Evolutionary conservation across 2,329 filamentous ascomycete species (phyloP).

Genomic region (Nigrograna mackinnonii): DNA sequence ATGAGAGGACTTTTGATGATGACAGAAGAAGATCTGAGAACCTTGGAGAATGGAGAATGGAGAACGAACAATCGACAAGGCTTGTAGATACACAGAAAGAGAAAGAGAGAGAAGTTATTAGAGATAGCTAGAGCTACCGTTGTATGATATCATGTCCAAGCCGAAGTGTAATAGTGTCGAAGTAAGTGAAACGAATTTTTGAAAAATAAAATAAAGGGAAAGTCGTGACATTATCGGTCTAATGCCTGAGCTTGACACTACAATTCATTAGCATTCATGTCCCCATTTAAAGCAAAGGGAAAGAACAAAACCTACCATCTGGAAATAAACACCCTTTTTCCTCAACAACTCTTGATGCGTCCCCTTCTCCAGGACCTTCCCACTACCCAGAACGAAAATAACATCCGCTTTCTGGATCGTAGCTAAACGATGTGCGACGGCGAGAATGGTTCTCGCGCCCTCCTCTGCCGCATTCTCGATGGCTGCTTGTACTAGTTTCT

Average conservation of each 20-base stretch:
- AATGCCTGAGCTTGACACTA: constrained; percentile 44
- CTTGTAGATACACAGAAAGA: too few relatives aligned
- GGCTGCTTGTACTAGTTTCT: constrained; percentile 37
- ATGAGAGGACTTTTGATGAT: too few relatives aligned
- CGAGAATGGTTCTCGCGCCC: constrained; percentile 34
- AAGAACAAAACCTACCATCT: constrained; percentile 18
- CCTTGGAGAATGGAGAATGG: too few relatives aligned
- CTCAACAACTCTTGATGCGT: constrained; percentile 18
- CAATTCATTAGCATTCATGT: constrained; percentile 1
- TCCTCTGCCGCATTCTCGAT: constrained; percentile 35
- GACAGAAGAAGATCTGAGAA: too few relatives aligned
- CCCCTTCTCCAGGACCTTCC: constrained; percentile 36
- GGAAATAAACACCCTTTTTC: constrained; percentile 22
- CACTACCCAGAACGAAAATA: constrained; percentile 40
- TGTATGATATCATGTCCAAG: too few relatives aligned
- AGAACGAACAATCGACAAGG: too few relatives aligned
- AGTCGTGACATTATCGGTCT: constrained; percentile 24
- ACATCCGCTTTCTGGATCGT: constrained; percentile 43
- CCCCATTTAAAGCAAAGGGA: not conserved
- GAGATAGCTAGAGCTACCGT: too few relatives aligned
- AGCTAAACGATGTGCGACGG: constrained; percentile 40
- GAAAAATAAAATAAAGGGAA: too few relatives aligned
- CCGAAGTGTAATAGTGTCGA: too few relatives aligned
- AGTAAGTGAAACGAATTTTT: too few relatives aligned
- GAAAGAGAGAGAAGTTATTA: too few relatives aligned